These are phyloP conservation scores for Colletotrichum sp. DNA, from an alignment of 2,329 filamentous ascomycete species.

Conservation along the genomic window DNA sequence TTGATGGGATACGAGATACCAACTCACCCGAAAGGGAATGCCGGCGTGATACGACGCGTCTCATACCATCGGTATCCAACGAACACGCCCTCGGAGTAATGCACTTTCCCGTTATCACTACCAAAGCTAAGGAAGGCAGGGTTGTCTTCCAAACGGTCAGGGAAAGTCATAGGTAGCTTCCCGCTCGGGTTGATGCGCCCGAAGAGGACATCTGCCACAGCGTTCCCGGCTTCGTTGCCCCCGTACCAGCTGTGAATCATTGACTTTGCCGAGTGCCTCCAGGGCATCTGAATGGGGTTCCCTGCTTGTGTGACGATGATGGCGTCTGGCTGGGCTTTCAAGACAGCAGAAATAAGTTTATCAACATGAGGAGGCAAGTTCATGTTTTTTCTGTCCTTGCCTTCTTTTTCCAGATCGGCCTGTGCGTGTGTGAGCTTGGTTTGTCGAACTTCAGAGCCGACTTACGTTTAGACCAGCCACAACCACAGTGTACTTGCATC, in stretches of 20 bases:
- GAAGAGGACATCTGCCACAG: conserved; percentile 73
- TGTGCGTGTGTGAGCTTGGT: background rate
- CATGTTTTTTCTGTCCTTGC: conserved; percentile 74
- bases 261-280: conserved; percentile 55
- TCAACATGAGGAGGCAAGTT: conserved; percentile 73
- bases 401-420: conserved; percentile 75
- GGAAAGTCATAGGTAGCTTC: conserved; percentile 78
- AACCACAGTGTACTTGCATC: conserved; percentile 77
- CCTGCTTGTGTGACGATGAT: conserved; percentile 74
- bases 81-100: conserved; percentile 77
- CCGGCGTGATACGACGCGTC: conserved; percentile 57
- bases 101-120: conserved; percentile 65
- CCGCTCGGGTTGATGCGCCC: conserved; percentile 73
- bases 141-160: conserved; percentile 67
- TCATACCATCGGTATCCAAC: conserved; percentile 78
- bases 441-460: background rate
- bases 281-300: conserved; percentile 70
- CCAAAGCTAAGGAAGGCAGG: conserved; percentile 73
- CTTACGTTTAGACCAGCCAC: conserved; percentile 70
- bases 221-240: conserved; percentile 77
- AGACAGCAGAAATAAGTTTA: conserved; percentile 68
- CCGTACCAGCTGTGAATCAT: conserved; percentile 78
- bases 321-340: conserved; percentile 67
- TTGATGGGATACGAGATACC: rapidly evolving
- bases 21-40: conserved; percentile 66